Conservation (phyloP, 192 early-diverging fungal genomes). For the Neocallimastix lanati region DNA sequence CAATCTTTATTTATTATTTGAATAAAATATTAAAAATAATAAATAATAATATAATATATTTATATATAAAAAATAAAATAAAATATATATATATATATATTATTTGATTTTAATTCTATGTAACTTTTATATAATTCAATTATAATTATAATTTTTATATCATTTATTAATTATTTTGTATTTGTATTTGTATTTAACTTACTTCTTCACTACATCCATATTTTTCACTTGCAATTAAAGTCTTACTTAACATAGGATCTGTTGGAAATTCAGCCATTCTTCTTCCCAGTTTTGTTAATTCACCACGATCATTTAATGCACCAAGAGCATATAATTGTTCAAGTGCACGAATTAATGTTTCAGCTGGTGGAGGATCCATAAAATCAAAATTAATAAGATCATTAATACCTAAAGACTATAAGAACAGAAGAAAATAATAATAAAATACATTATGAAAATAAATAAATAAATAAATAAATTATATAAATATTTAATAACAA, state of each 20-base stretch:
- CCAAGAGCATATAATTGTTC: conserved; percentile 83
- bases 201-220: conserved; percentile 85
- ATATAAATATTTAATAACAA: neutral
- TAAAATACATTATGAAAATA: neutral
- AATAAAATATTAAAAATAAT: neutral
- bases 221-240: conserved; percentile 76
- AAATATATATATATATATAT: too few relatives aligned
- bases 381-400: conserved; percentile 95
- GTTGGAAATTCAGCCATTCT: conserved; percentile 97
- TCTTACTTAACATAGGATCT: conserved; percentile 88
- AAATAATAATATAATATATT: neutral
- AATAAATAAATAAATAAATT: neutral
- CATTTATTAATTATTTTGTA: too few relatives aligned
- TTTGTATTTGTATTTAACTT: neutral
- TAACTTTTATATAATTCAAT: conserved; percentile 4
- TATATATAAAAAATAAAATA: neutral
- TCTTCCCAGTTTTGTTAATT: conserved; percentile 86
- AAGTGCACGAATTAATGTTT: conserved; percentile 78
- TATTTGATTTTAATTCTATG: too few relatives aligned
- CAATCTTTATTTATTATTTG: conserved; percentile 18
- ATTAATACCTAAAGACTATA: conserved; percentile 84
- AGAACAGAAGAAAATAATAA: too few relatives aligned
- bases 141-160: neutral
- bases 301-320: conserved; percentile 75
- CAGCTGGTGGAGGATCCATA: conserved; percentile 91